These are phyloP conservation scores for Pilasporangium apinafurcum DNA, from an alignment of 352 stramenopile species.

Conservation along the genomic window DNA sequence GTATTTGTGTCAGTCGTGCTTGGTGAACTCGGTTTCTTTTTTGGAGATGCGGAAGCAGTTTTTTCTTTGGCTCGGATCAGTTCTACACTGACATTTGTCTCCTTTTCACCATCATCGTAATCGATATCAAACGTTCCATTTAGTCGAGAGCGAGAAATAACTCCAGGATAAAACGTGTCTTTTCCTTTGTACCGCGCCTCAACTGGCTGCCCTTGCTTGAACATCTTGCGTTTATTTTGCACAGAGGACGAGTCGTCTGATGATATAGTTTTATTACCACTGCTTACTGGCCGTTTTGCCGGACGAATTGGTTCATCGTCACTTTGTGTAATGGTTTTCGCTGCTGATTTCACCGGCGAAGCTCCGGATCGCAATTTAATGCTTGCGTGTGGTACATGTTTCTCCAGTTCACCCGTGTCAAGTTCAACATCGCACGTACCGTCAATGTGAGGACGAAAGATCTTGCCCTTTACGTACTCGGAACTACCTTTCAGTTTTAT, in stretches of 20 bases:
- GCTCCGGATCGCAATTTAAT: slow-evolving; percentile 21
- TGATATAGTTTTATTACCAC: slow-evolving; percentile 18
- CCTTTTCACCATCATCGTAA: slow-evolving; percentile 74
- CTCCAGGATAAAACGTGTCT: slow-evolving; percentile 43
- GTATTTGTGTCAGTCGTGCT: neutral
- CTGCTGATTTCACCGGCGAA: slow-evolving; percentile 21
- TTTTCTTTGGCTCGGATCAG: slow-evolving; percentile 31
- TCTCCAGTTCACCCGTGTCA: slow-evolving; percentile 56
- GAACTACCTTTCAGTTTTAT: slow-evolving; percentile 35
- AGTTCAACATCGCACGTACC: slow-evolving; percentile 62
- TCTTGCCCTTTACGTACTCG: slow-evolving; percentile 38
- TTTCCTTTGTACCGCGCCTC: slow-evolving; percentile 51
- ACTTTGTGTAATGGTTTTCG: slow-evolving; percentile 23
- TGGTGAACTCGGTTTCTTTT: too few relatives aligned
- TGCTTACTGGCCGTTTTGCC: slow-evolving; percentile 23
- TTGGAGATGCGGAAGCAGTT: too few relatives aligned
- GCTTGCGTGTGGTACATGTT: slow-evolving; percentile 18
- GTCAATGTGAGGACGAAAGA: slow-evolving; percentile 38
- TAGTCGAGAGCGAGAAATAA: slow-evolving; percentile 32
- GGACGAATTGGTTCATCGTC: slow-evolving; percentile 38
- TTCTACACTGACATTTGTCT: slow-evolving; percentile 37
- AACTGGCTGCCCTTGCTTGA: slow-evolving; percentile 30
- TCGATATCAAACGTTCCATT: slow-evolving; percentile 70
- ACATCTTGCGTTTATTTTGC: slow-evolving; percentile 13
- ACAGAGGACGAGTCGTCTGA: slow-evolving; percentile 30